These are phyloP conservation scores for Phytophthora europaea DNA, from an alignment of 352 stramenopile species.

Conservation along the genomic window DNA sequence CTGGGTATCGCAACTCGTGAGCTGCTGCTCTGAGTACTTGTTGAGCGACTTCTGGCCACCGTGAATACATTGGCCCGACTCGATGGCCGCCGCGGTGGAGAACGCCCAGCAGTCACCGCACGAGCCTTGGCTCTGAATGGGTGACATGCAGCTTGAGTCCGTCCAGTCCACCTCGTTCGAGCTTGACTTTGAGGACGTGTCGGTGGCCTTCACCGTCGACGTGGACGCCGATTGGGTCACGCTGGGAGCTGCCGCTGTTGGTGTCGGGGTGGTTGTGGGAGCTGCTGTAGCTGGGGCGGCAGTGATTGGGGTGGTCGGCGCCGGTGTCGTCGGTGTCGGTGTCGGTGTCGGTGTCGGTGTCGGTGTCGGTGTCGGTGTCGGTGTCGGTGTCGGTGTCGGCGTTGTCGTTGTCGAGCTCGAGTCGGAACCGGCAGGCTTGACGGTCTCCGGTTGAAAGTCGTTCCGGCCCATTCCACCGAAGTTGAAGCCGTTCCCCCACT, in stretches of 20 bases:
- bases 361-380: constrained; percentile 15
- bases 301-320: constrained; percentile 10
- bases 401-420: constrained; percentile 16
- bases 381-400: constrained; percentile 11
- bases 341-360: constrained; percentile 15
- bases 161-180: constrained; percentile 68
- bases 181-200: constrained; percentile 25
- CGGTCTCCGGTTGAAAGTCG: constrained; percentile 31
- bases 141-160: constrained; percentile 49
- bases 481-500: constrained; percentile 40
- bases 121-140: constrained; percentile 96
- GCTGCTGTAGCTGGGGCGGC: constrained; percentile 2
- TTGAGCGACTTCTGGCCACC: constrained; percentile 69
- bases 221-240: constrained; percentile 19
- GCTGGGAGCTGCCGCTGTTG: constrained; percentile 18
- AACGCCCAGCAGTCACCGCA: constrained; percentile 99
- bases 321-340: constrained; percentile 10
- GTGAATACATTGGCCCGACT: constrained; percentile 91
- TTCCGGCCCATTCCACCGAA: constrained; percentile 26
- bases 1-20: constrained; percentile 91
- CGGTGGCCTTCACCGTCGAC: constrained; percentile 26
- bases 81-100: constrained; percentile 91
- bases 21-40: constrained; percentile 93
- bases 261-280: constrained; percentile 19
- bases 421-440: constrained; percentile 30